phyloP scores from a whole-genome alignment of 2,329 filamentous ascomycete species.

The Pezicula neosporulosa region DNA sequence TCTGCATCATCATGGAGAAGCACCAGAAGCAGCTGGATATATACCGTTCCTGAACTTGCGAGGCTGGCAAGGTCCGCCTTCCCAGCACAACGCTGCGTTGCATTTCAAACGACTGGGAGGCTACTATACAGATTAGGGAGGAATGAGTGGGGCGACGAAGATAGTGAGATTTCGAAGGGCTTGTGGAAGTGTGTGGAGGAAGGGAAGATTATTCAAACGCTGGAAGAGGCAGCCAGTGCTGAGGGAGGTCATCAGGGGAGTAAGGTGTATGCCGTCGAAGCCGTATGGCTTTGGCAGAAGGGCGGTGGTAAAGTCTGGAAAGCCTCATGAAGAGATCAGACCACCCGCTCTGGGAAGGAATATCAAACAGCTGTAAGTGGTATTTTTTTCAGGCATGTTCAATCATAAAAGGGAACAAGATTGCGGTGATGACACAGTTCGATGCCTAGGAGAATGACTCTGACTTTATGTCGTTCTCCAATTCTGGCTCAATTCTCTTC shows the following conservation, averaged over 20 bases:
- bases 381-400: too few relatives aligned
- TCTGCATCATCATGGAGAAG: conserved; percentile 89
- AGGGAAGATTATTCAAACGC: conserved; percentile 70
- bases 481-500: conserved; percentile 61
- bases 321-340: conserved; percentile 13
- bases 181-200: conserved; percentile 80
- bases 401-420: too few relatives aligned
- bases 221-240: conserved; percentile 70
- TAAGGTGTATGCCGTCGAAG: conserved; percentile 81
- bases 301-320: conserved; percentile 30
- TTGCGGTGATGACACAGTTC: conserved; percentile 59
- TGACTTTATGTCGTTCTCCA: conserved; percentile 52
- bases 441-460: conserved; percentile 49
- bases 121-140: conserved; percentile 79
- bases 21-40: conserved; percentile 95
- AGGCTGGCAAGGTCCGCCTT: conserved; percentile 77
- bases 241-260: conserved; percentile 73
- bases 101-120: conserved; percentile 85
- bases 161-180: conserved; percentile 66
- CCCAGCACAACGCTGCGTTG: conserved; percentile 82
- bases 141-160: conserved; percentile 66
- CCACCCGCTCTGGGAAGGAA: too few relatives aligned
- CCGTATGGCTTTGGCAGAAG: conserved; percentile 70
- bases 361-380: too few relatives aligned
- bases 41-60: conserved; percentile 85